phyloP scores from a whole-genome alignment of 306 rosid species.

The Crotalaria pallida region DNA sequence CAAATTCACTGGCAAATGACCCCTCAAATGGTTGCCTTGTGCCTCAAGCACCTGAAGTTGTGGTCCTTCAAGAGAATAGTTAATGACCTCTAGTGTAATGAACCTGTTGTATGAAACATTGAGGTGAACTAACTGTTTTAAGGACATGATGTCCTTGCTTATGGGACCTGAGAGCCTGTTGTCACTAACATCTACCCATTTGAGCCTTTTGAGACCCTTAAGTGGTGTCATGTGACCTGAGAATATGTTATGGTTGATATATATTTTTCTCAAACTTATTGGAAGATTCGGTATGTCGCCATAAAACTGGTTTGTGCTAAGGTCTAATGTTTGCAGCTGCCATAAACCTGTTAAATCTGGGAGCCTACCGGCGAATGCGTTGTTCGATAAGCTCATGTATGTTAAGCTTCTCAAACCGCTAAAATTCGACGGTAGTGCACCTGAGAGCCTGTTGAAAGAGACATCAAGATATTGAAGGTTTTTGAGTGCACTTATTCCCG shows the following conservation, averaged over 20 bases:
- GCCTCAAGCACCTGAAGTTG: conserved; percentile 39
- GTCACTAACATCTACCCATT: conserved; percentile 33
- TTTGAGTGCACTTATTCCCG: conserved; percentile 15
- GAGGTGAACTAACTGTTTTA: conserved; percentile 17
- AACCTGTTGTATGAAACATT: conserved; percentile 41
- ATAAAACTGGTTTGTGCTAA: conserved; percentile 33
- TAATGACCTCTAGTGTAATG: conserved; percentile 13
- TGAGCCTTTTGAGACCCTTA: conserved; percentile 9
- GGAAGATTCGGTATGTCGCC: conserved; percentile 37
- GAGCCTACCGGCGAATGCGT: conserved; percentile 32
- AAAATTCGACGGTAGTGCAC: conserved; percentile 23
- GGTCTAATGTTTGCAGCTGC: conserved; percentile 31
- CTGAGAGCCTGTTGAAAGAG: conserved; percentile 32
- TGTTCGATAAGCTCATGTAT: conserved; percentile 34
- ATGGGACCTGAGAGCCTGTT: conserved; percentile 36
- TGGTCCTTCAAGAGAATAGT: neutral
- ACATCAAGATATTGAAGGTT: conserved; percentile 27
- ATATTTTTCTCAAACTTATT: conserved; percentile 22
- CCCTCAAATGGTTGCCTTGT: conserved; percentile 29
- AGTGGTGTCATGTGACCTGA: conserved; percentile 28
- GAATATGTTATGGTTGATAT: conserved; percentile 25
- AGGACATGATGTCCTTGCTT: conserved; percentile 19
- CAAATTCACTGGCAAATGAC: conserved; percentile 42
- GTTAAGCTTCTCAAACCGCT: conserved; percentile 30
- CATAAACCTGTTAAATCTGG: conserved; percentile 38